Conservation (phyloP, 1,139 yeast species). For the Taiozyma onychis region DNA sequence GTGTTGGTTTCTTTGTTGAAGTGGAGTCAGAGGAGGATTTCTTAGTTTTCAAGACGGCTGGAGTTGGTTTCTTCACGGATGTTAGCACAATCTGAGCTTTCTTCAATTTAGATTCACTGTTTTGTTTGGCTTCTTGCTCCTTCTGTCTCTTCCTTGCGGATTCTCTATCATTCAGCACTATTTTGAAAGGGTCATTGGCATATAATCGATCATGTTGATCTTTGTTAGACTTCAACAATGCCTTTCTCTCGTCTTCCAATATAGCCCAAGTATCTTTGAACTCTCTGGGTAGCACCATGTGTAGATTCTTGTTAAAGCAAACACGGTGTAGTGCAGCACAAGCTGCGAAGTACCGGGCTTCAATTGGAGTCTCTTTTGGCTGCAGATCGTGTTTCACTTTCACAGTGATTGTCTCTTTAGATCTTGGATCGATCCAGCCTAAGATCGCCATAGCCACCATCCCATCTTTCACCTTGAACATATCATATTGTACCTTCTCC, state of each 20-base stretch:
- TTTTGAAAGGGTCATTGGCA: slow-evolving; percentile 67
- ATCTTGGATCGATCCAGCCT: slow-evolving; percentile 75
- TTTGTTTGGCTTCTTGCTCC: slow-evolving; percentile 35
- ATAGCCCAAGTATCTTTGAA: slow-evolving; percentile 77
- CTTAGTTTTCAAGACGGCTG: slow-evolving; percentile 2
- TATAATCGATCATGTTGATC: slow-evolving; percentile 46
- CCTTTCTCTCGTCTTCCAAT: slow-evolving; percentile 53
- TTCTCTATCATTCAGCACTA: slow-evolving; percentile 49
- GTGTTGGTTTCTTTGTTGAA: background rate
- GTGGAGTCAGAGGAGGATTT: background rate
- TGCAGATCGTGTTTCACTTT: slow-evolving; percentile 39
- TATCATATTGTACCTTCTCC: slow-evolving; percentile 78
- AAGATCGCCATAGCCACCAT: slow-evolving; percentile 55
- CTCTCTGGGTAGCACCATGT: slow-evolving; percentile 79
- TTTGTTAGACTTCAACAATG: slow-evolving; percentile 39
- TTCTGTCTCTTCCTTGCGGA: slow-evolving; percentile 36
- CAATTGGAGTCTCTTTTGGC: slow-evolving; percentile 59
- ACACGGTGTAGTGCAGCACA: slow-evolving; percentile 80
- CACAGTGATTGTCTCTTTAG: slow-evolving; percentile 58
- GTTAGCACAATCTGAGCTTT: slow-evolving; percentile 41
- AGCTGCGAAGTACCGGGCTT: slow-evolving; percentile 88
- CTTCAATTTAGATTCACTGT: slow-evolving; percentile 29
- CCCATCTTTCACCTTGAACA: slow-evolving; percentile 51
- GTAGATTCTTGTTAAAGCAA: slow-evolving; percentile 74
- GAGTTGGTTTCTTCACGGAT: slow-evolving; percentile 12